Conservation (phyloP, 495 filamentous ascomycete species). For the Xylaria palmicola region DNA sequence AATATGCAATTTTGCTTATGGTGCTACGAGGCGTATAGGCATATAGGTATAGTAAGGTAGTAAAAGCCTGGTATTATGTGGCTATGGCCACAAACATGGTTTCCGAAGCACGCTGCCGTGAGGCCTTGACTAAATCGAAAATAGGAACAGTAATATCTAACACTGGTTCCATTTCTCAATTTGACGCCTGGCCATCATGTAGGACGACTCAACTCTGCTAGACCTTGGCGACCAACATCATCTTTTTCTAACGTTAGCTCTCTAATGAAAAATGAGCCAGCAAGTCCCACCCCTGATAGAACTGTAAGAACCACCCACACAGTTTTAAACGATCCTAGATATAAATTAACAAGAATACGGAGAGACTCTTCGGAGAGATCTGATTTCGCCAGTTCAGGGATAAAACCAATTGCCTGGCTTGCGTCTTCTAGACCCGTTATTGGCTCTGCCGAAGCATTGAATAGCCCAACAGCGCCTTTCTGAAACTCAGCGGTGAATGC, state of each 20-base stretch:
- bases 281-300: background rate
- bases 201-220: too few relatives aligned
- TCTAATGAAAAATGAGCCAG: background rate
- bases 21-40: too few relatives aligned
- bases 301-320: background rate
- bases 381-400: background rate
- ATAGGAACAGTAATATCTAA: too few relatives aligned
- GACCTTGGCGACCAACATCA: background rate
- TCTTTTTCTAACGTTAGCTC: background rate
- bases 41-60: too few relatives aligned
- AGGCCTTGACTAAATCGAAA: too few relatives aligned
- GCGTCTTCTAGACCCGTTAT: background rate
- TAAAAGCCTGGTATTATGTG: too few relatives aligned
- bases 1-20: too few relatives aligned
- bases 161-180: too few relatives aligned
- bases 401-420: background rate
- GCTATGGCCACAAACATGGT: too few relatives aligned
- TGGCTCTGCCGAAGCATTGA: background rate
- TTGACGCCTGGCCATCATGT: too few relatives aligned
- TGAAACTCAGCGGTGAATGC: slow-evolving; percentile 33
- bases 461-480: background rate
- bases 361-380: background rate
- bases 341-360: background rate
- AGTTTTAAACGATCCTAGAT: background rate
- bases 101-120: too few relatives aligned